Base-by-base conservation (phyloP, 2,329 filamentous ascomycete species). In the Graphium sp. region DNA sequence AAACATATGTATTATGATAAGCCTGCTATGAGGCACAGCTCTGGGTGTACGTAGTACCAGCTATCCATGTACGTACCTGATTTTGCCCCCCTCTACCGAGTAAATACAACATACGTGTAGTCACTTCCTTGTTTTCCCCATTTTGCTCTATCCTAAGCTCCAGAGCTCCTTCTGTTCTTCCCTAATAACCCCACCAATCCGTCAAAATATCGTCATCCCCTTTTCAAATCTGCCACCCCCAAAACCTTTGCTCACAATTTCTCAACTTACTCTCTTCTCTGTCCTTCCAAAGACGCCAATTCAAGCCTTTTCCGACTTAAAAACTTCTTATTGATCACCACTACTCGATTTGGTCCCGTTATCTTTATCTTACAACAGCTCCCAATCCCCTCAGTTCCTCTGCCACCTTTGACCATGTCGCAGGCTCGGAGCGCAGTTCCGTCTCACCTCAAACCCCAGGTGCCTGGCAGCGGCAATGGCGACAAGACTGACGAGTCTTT, bases 371-470 rank as follows among this genome's bases (percentile, higher is more conserved):
- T 38, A 22, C 20, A n/a, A n/a, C 8, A 8, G 20, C 8, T 8
- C 8, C 23, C 8, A 25, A 14, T 25, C 8, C 9, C 8, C 8
- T 14, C n/a, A n/a, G n/a, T n/a, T 34, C 28, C 29, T 19, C 27
- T 23, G n/a, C 31, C 28, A 29, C 37, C 38, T 28, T 34, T 40
- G 45, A 56, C 46, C 45, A 87, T 87, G 78, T 74, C 79, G 39
- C 64, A 70, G 46, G 60, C 62, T 42, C 60, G 71, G 62, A 74
- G 70, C 56, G 79, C 81, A 38, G 61, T 94, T 43, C 83, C 85
- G 39, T 65, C 79, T 24, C 87, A 91, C 64, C 67, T 94, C 45
- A 87, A 83, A 67, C 66, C 74, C 36, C 55, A 56, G 34, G 45
- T 47, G 18, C 29, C 37, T 19, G 41, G 39, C 34, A 57, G 39